Base-by-base conservation (phyloP, 2,329 filamentous ascomycete species). In the Fusarium albosuccineum region DNA sequence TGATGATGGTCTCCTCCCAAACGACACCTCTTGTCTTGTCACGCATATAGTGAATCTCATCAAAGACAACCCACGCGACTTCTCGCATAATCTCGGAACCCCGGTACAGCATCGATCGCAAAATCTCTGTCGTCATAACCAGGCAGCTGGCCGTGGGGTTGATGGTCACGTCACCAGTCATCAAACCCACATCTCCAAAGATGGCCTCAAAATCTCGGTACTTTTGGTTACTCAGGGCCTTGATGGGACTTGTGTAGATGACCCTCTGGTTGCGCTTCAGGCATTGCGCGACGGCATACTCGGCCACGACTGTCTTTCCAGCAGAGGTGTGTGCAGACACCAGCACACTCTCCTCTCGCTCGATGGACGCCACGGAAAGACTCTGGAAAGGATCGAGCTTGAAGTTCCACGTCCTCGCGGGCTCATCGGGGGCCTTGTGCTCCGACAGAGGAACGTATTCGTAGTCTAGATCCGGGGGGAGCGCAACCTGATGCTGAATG, bases 41-140 rank as follows among this genome's bases (percentile, higher is more conserved):
- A 75, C 96, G 90, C 89, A 99, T 91, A 81, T 99, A 99, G 80
- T 99, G 96, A 66, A 99, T 97, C 80, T 99, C 96, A 80, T 99
- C 96, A 73, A 99, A 99, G 3, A 99, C 85, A 2, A 99, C 97
- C 96, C 96, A 99, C 13, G 92, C 94, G 2, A 99, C 97, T 82
- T 99, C 96, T 70, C 96, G 93, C 95, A 99, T 99, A 69, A 99
- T 98, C 82, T 99, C 96, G 0, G 96, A 98, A 62, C 96, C 96
- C 71, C 96, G 89, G 80, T 99, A 99, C 81, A 99, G 79, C 96
- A 99, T 99, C 16, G 95, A 98, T 49, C 96, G 91, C 76, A 99
- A 81, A 93, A 99, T 99, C 83, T 99, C 96, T 1, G 96, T 99
- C 1, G 96, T 99, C 96, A 99, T 99, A 74, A 99, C 96, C 60